Evolutionary conservation across 768 basidiomycete species (phyloP), one percentile per base, ranked within the genome.

Genomic region (Russula virescens): DNA sequence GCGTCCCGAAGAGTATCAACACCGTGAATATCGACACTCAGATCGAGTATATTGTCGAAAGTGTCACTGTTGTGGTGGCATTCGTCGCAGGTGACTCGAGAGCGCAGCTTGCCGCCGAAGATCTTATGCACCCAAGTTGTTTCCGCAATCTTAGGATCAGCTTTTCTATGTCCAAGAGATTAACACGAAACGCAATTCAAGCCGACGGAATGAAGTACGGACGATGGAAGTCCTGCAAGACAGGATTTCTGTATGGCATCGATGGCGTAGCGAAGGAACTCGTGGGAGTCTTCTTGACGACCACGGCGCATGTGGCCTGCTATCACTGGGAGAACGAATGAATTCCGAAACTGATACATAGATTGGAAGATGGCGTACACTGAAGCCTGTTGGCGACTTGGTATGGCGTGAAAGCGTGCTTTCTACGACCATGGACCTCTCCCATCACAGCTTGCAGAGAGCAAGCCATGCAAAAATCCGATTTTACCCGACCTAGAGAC

Each of bases 231-330:
- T 19, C 87, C 90, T 51, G 82, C 81, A 60, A 95, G 77, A 71
- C 88, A 91, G 8, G 89, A 83, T 69, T 86, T 89, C 74, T 98
- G 97, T 56, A 98, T 75, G 28, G 87, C 89, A 69, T 99, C 97
- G 34, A 98, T 86, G 21, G 88, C 86, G 73, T 95, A 97, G 35
- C 97, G 87, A 53, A 99, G 84, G 71, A 98, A 98, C 74, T 99
- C 97, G 71, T 99, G 97, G 10, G 97, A 87, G 72, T 99, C 97
- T 71, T 99, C 97, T 73, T 99, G 97, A 68, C 93, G 78, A n/a
- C 92, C 94, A 74, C 77, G 83, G 46, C 87, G 84, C 84, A 98
- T 86, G 69, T 91, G 87, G 72, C 94, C 94, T 18, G 94, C 94
- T 62, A 98, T 94, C 9, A 79, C 94, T 98, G 18, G 9, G 63